Percentiles rank a stretch among this genome's conserved stretches.
phyloP scores from a whole-genome alignment of 495 filamentous ascomycete species.

The Neurospora sp. region DNA sequence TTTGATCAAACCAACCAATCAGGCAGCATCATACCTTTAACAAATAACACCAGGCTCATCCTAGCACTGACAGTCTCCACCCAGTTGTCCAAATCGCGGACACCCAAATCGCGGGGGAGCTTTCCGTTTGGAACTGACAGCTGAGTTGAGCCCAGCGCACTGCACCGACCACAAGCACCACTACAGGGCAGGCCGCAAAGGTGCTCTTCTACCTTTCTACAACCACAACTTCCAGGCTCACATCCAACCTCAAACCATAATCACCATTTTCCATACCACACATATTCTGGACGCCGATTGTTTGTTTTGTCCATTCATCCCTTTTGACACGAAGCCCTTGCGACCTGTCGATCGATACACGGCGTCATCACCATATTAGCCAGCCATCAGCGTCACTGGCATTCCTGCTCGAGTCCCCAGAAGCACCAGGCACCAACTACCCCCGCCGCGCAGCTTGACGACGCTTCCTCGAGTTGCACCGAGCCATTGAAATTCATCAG shows the following conservation, averaged over 20 bases:
- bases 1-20: not conserved
- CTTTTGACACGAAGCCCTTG: not conserved
- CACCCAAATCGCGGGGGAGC: constrained; percentile 8
- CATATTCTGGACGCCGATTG: not conserved
- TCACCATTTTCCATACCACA: not conserved
- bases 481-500: not conserved
- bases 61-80: not conserved
- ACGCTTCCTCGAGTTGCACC: not conserved
- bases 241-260: not conserved
- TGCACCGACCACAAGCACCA: not conserved
- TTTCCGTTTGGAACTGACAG: not conserved
- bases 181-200: not conserved
- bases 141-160: not conserved
- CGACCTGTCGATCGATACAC: not conserved
- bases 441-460: not conserved
- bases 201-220: not conserved
- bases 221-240: not conserved
- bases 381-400: not conserved
- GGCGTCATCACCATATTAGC: not conserved
- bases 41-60: not conserved
- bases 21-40: not conserved
- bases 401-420: not conserved
- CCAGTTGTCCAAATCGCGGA: constrained; percentile 4
- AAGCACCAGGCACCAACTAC: not conserved
- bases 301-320: not conserved